Evolutionary conservation across 805 yeast species (phyloP).

Genomic region (Zygotorulaspora florentina): DNA sequence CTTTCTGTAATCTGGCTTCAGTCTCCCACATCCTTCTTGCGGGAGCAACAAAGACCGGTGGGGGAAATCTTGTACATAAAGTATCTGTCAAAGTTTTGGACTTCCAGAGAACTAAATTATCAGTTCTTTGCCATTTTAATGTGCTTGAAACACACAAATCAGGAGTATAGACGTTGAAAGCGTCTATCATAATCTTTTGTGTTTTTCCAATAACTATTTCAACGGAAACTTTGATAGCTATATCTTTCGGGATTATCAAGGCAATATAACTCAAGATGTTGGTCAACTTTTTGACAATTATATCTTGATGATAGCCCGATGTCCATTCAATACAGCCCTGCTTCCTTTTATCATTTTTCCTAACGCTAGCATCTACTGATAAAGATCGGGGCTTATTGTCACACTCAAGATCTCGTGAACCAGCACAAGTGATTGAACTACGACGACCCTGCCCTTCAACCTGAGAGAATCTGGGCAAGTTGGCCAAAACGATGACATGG

Average conservation of each 20-base stretch:
- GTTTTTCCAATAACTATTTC: constrained; percentile 33
- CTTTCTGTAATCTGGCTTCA: constrained; percentile 22
- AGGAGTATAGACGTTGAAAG: constrained; percentile 33
- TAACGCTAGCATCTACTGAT: constrained; percentile 10
- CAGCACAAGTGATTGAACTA: constrained; percentile 5
- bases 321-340: constrained; percentile 27
- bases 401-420: constrained; percentile 1
- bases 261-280: constrained; percentile 25
- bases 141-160: constrained; percentile 29
- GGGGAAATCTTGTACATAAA: constrained; percentile 25
- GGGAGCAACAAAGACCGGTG: constrained; percentile 31
- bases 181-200: constrained; percentile 24
- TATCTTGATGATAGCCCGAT: constrained; percentile 28
- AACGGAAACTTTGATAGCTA: constrained; percentile 32
- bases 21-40: constrained; percentile 28
- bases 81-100: constrained; percentile 26
- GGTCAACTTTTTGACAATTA: constrained; percentile 21
- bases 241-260: constrained; percentile 18
- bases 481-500: constrained; percentile 56
- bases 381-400: constrained; percentile 9
- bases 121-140: constrained; percentile 24
- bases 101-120: constrained; percentile 25
- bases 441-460: constrained; percentile 7
- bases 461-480: constrained; percentile 25
- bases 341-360: constrained; percentile 10